Conservation (phyloP, 352 stramenopile genomes). For the Stramenopiles sp. region DNA sequence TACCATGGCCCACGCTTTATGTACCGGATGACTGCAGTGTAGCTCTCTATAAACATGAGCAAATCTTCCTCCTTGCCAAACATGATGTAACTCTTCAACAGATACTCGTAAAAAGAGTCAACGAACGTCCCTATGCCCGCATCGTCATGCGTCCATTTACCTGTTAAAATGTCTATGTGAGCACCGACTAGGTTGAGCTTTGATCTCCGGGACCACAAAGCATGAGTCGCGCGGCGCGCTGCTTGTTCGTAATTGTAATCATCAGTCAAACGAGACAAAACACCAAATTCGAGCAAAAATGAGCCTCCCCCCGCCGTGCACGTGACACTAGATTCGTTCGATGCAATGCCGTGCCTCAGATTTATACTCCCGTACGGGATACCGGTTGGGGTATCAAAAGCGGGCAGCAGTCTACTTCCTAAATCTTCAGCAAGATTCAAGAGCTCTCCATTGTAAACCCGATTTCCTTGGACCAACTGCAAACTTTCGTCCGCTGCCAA, state of each 20-base stretch:
- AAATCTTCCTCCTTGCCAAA: constrained; percentile 71
- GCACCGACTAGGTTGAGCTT: constrained; percentile 75
- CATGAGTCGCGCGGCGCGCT: constrained; percentile 36
- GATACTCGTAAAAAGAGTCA: constrained; percentile 94
- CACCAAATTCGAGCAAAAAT: constrained; percentile 82
- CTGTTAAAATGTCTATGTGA: constrained; percentile 49
- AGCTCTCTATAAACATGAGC: constrained; percentile 49
- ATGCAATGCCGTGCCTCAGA: constrained; percentile 60
- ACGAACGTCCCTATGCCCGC: constrained; percentile 69
- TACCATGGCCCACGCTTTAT: constrained; percentile 45
- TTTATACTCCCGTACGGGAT: constrained; percentile 93
- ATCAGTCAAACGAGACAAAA: constrained; percentile 65
- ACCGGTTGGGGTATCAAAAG: constrained; percentile 82
- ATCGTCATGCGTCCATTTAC: constrained; percentile 38
- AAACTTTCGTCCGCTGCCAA: constrained; percentile 39
- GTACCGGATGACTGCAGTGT: constrained; percentile 34
- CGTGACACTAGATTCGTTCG: constrained; percentile 72
- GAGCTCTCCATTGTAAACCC: constrained; percentile 73
- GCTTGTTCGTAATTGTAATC: constrained; percentile 41
- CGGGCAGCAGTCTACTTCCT: constrained; percentile 71
- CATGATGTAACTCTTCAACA: constrained; percentile 90
- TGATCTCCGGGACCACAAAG: constrained; percentile 48
- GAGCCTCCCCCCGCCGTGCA: constrained; percentile 76
- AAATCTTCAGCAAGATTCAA: constrained; percentile 78
- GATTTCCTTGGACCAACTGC: constrained; percentile 20